Evolutionary conservation across 192 early-diverging fungal species (phyloP), one percentile per base, ranked within the genome.

Genomic region (Linnemannia zychae): DNA sequence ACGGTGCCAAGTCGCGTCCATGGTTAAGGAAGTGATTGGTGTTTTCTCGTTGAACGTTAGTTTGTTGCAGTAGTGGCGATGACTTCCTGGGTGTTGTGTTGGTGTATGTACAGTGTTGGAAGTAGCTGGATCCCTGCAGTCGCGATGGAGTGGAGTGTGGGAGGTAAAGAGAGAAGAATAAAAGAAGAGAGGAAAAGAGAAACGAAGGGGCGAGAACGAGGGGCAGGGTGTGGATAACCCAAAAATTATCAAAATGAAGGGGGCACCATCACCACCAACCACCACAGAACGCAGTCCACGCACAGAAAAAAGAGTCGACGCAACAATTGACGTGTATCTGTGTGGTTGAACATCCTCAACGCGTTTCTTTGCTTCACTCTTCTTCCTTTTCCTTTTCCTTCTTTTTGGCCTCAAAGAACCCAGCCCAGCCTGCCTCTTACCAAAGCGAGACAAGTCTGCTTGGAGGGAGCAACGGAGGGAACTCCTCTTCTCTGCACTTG

Each of bases 1-100:
- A 49, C 36, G n/a, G 76, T 63, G 73, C 82, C 82, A 78, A 60
- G 77, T 75, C 82, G 77, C 82, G 82, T 84, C 68, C 82, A 84
- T 84, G 65, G 82, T 70, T 24, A 3, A 5, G 69, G 37, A 15
- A 16, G 63, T n/a, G 47, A 31, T 18, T 36, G 28, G 24, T 33
- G 80, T 50, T 12, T 22, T 7, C 57, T 40, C 9, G 40, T 44
- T 6, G 40, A 9, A 38, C n/a, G n/a, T n/a, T n/a, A 53, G 48
- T 17, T 13, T 49, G 6, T 31, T 67, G 37, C 15, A n/a, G 33
- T 34, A 34, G 18, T 44, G 2, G 33, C 28, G 12, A 34, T 17
- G 7, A 22, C 38, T 65, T 37, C 24, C 38, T 67, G 20, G 20
- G 9, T 53, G 24, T 33, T 63, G 28, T 63, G n/a, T 16, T 2